phyloP scores from a whole-genome alignment of 2,329 filamentous ascomycete genomes.

The Penicillium crustosum region DNA sequence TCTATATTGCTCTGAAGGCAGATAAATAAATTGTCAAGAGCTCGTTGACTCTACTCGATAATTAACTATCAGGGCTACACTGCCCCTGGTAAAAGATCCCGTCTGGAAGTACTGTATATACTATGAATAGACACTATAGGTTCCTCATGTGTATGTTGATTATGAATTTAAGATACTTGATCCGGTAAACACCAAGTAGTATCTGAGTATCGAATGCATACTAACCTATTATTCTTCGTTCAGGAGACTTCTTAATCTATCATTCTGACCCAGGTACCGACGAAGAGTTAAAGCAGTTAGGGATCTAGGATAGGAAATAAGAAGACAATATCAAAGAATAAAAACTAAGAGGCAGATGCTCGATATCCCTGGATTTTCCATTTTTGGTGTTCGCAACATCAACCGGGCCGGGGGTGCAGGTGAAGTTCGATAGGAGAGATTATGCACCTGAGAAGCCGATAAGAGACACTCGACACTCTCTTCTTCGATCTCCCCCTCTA shows the following conservation, averaged over 20 bases:
- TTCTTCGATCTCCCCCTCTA: neutral
- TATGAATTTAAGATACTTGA: too few relatives aligned
- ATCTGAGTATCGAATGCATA: too few relatives aligned
- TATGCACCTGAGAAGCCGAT: neutral
- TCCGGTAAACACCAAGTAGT: too few relatives aligned
- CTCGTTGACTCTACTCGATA: neutral
- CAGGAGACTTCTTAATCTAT: neutral
- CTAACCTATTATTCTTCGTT: too few relatives aligned
- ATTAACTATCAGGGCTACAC: neutral
- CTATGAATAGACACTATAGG: too few relatives aligned
- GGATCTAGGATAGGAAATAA: neutral
- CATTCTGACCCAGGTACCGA: neutral
- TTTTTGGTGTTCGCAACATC: neutral
- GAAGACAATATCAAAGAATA: neutral
- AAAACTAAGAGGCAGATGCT: neutral
- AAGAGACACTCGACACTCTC: neutral
- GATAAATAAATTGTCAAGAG: neutral
- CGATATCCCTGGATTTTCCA: neutral
- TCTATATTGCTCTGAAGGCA: neutral
- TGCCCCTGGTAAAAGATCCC: neutral
- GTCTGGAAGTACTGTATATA: neutral
- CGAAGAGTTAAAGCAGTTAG: neutral
- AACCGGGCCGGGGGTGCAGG: neutral
- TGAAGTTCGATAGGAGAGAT: neutral
- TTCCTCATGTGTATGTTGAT: too few relatives aligned